Evolutionary conservation across 495 filamentous ascomycete species (phyloP).

Genomic region (Talaromyces liani): DNA sequence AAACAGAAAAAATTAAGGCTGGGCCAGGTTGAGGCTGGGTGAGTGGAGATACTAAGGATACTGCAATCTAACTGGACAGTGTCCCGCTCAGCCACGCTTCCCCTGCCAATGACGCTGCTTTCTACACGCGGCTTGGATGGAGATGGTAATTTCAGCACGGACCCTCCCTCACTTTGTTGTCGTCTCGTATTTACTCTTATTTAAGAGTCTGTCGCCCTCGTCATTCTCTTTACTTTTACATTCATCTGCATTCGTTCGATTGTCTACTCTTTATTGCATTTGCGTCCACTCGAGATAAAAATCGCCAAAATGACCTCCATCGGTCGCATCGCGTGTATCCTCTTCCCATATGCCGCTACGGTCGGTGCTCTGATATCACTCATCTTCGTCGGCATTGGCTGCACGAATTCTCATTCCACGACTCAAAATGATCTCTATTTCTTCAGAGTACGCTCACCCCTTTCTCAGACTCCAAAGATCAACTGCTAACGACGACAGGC

Average conservation of each 20-base stretch:
- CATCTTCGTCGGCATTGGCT: slow-evolving; percentile 64
- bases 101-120: neutral
- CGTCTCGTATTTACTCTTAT: neutral
- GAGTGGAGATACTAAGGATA: too few relatives aligned
- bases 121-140: neutral
- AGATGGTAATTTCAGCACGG: neutral
- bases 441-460: slow-evolving; percentile 49
- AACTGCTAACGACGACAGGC: slow-evolving; percentile 16
- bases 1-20: neutral
- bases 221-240: neutral
- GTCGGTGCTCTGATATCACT: slow-evolving; percentile 65
- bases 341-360: slow-evolving; percentile 69
- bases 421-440: slow-evolving; percentile 55
- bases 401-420: slow-evolving; percentile 53
- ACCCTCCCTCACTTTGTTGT: neutral
- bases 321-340: slow-evolving; percentile 73
- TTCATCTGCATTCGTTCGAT: neutral
- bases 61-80: too few relatives aligned
- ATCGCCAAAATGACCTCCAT: slow-evolving; percentile 58
- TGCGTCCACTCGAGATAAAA: too few relatives aligned
- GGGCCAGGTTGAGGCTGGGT: neutral
- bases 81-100: slow-evolving; percentile 5
- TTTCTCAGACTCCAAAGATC: neutral
- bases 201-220: neutral
- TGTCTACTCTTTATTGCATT: too few relatives aligned